Conservation (phyloP, 257 asterid species). For the Handroanthus guayacan region DNA sequence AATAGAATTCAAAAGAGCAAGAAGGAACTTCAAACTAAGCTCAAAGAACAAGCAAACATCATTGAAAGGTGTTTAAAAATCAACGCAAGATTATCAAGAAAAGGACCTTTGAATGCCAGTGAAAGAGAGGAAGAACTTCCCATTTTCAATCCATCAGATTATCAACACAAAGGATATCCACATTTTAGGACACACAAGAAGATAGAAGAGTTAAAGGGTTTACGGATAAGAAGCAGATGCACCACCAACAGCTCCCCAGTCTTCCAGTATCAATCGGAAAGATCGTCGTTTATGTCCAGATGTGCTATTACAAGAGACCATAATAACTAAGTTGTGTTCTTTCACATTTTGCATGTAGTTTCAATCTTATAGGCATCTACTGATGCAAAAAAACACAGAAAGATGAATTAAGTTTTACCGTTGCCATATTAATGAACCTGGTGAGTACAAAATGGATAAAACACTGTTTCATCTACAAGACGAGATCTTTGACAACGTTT, state of each 20-base stretch:
- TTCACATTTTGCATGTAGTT: not conserved
- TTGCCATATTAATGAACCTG: not conserved
- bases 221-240: constrained; percentile 43
- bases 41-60: constrained; percentile 55
- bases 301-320: constrained; percentile 39
- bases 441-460: not conserved
- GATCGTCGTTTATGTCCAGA: constrained; percentile 37
- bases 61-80: constrained; percentile 63
- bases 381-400: too few relatives aligned
- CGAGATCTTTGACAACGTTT: too few relatives aligned
- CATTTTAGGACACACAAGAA: constrained; percentile 44
- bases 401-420: not conserved
- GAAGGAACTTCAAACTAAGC: constrained; percentile 54
- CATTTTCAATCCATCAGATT: constrained; percentile 61
- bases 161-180: constrained; percentile 57
- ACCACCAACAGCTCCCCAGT: constrained; percentile 41
- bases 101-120: not conserved
- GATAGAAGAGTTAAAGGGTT: constrained; percentile 34
- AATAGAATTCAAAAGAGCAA: constrained; percentile 37
- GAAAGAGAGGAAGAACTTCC: constrained; percentile 50
- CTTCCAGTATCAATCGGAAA: constrained; percentile 49
- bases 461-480: not conserved
- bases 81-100: constrained; percentile 46
- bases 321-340: not conserved
- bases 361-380: too few relatives aligned